Conservation (phyloP, 2,329 filamentous ascomycete genomes). For the Fusarium fujikuroi region DNA sequence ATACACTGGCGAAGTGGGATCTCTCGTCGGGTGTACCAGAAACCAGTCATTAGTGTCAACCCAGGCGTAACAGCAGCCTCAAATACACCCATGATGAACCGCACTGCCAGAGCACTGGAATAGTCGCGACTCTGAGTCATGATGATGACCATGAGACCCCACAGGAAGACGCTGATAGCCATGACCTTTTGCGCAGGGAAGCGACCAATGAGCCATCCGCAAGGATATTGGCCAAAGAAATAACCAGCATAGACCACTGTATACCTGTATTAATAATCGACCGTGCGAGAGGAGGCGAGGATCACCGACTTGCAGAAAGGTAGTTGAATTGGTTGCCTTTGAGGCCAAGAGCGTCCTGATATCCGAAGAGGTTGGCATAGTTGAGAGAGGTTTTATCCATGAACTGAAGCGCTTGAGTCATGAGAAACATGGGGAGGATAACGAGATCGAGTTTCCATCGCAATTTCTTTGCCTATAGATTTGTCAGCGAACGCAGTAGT, state of each 20-base stretch:
- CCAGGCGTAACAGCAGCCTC: slow-evolving; percentile 3
- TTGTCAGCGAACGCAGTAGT: not conserved
- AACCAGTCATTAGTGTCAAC: slow-evolving; percentile 1
- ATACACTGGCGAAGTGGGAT: slow-evolving; percentile 11
- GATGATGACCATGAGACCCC: slow-evolving; percentile 1
- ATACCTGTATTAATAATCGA: not conserved
- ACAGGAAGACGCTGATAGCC: slow-evolving; percentile 12
- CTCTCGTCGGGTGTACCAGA: slow-evolving; percentile 11
- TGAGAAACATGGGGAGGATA: slow-evolving; percentile 3
- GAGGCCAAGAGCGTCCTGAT: not conserved
- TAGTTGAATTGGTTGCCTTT: slow-evolving; percentile 10
- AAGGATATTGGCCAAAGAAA: slow-evolving; percentile 6
- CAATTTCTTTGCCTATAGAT: not conserved
- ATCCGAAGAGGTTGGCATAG: slow-evolving; percentile 11
- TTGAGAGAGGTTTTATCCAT: slow-evolving; percentile 14
- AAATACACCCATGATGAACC: slow-evolving; percentile 10
- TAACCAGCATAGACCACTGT: slow-evolving; percentile 5
- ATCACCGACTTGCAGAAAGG: slow-evolving; percentile 1
- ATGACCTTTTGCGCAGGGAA: slow-evolving; percentile 5
- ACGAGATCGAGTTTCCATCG: slow-evolving; percentile 11
- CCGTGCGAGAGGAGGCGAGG: not conserved
- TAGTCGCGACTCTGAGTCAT: slow-evolving; percentile 13
- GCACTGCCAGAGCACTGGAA: slow-evolving; percentile 3
- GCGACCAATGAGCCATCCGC: slow-evolving; percentile 5
- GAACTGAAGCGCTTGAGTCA: slow-evolving; percentile 1